Conservation (phyloP, 345 rosid genomes). For the Clarkia xantiana region DNA sequence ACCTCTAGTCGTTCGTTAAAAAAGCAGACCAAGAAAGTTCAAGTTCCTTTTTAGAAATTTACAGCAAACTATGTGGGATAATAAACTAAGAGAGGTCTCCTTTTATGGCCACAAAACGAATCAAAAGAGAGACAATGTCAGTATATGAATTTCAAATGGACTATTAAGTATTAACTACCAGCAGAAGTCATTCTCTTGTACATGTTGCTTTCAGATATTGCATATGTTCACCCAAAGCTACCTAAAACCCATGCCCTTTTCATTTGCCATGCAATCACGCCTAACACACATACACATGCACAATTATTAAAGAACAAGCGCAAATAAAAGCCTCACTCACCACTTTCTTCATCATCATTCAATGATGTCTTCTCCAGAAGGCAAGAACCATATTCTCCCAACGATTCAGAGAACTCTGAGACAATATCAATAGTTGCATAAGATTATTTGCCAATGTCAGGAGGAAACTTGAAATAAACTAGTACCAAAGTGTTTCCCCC, state of each 20-base stretch:
- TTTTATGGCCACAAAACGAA: too few species aligned
- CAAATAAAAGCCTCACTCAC: conserved; percentile 22
- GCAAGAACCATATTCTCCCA: conserved; percentile 78
- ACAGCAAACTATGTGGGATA: too few species aligned
- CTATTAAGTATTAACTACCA: conserved; percentile 21
- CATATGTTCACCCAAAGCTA: conserved; percentile 12
- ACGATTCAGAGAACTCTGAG: conserved; percentile 89
- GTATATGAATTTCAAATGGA: too few species aligned
- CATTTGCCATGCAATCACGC: conserved; percentile 3
- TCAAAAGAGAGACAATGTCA: too few species aligned
- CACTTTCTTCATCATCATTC: conserved; percentile 78
- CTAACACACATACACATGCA: conserved; percentile 24
- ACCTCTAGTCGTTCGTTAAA: too few species aligned
- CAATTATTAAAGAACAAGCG: background rate
- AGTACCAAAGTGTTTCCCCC: background rate
- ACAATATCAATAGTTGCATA: conserved; percentile 10
- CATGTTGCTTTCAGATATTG: too few species aligned
- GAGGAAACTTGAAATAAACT: background rate
- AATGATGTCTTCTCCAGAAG: conserved; percentile 66
- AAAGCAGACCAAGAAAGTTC: conserved; percentile 14
- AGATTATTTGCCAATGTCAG: background rate
- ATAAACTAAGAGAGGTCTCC: too few species aligned
- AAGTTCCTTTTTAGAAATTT: too few species aligned
- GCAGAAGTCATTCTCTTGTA: too few species aligned
- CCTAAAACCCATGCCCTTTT: too few species aligned